Base-by-base conservation (phyloP, 371 early-diverging fungal genomes). In the Mortierella sp. region DNA sequence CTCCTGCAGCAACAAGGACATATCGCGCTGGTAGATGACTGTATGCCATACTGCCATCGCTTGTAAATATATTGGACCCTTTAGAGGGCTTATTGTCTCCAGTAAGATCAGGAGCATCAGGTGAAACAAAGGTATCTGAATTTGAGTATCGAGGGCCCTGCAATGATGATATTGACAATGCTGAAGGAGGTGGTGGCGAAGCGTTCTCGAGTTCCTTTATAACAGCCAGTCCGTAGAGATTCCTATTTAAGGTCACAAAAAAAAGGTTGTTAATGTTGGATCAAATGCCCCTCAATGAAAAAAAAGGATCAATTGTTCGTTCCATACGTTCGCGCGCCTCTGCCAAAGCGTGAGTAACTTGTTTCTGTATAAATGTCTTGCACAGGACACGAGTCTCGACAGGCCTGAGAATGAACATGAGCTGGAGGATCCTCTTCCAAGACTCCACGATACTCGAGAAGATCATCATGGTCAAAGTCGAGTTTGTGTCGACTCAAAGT, bases 311-410 rank as follows among this genome's bases (percentile, higher is more conserved):
- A 39, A 26, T 20, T 16, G 24, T 12, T 12, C 16, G 20, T 12
- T 10, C 20, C 75, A 30, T 81, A 81, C 81, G 81, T 75, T 63
- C 81, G 68, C 3, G 76, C 76, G 32, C 81, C 81, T 52, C 54
- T 72, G 39, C 66, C 66, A 69, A 81, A 81, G n/a, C 76, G 76
- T 12, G 66, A 71, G 30, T 54, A 81, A 10, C 63, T 60, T 24
- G 66, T 40, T 51, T 81, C 81, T 5, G 81, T 81, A 32, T 81
- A 81, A 32, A 75, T 61, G 32, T 81, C 81, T 60, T 81, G 81
- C 20, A 75, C 81, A 14, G 81, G 81, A 59, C 81, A 81, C 22
- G 73, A 75, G 39, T 81, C 81, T 11, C 60, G 66, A 60, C 81
- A 81, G 4, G 66, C 49, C 32, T 81, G 72, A 4, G 81, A 72